Percentiles rank a stretch among this genome's conserved stretches.
phyloP scores from a whole-genome alignment of 768 basidiomycete species.

The Gelatoporia subvermispora region DNA sequence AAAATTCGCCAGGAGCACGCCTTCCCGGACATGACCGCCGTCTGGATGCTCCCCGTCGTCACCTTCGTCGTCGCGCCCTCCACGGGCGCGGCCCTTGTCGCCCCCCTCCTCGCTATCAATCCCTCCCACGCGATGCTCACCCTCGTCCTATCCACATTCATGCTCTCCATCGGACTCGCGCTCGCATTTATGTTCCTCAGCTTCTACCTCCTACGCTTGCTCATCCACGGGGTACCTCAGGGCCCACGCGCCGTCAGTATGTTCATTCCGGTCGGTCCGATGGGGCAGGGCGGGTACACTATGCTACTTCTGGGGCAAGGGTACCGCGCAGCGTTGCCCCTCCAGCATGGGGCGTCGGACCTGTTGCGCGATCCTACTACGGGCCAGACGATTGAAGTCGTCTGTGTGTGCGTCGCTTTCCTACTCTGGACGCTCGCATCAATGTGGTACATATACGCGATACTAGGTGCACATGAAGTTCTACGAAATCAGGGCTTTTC shows the following conservation, averaged over 20 bases:
- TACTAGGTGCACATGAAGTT: slow-evolving; percentile 43
- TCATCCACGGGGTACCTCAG: slow-evolving; percentile 49
- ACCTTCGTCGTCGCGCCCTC: slow-evolving; percentile 69
- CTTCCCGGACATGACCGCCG: slow-evolving; percentile 48
- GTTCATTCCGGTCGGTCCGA: slow-evolving; percentile 74
- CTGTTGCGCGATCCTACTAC: slow-evolving; percentile 32
- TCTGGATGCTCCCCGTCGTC: slow-evolving; percentile 76
- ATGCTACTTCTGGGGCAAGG: slow-evolving; percentile 51
- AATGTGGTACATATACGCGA: slow-evolving; percentile 57
- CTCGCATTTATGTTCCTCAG: slow-evolving; percentile 65
- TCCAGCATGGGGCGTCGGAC: slow-evolving; percentile 26
- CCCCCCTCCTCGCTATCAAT: slow-evolving; percentile 42
- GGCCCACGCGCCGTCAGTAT: slow-evolving; percentile 47
- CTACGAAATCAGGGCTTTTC: slow-evolving; percentile 37
- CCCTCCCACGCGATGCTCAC: slow-evolving; percentile 50
- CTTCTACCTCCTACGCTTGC: slow-evolving; percentile 55
- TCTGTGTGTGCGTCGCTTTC: slow-evolving; percentile 46
- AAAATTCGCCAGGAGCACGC: slow-evolving; percentile 54
- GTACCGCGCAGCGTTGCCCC: slow-evolving; percentile 34
- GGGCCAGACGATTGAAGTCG: slow-evolving; percentile 37
- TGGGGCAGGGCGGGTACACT: slow-evolving; percentile 61
- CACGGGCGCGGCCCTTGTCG: slow-evolving; percentile 55
- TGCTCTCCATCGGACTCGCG: slow-evolving; percentile 51
- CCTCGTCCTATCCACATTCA: slow-evolving; percentile 45
- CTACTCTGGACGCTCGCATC: slow-evolving; percentile 58